Evolutionary conservation across 495 filamentous ascomycete species (phyloP).

Genomic region (Cercophora newfieldiana): DNA sequence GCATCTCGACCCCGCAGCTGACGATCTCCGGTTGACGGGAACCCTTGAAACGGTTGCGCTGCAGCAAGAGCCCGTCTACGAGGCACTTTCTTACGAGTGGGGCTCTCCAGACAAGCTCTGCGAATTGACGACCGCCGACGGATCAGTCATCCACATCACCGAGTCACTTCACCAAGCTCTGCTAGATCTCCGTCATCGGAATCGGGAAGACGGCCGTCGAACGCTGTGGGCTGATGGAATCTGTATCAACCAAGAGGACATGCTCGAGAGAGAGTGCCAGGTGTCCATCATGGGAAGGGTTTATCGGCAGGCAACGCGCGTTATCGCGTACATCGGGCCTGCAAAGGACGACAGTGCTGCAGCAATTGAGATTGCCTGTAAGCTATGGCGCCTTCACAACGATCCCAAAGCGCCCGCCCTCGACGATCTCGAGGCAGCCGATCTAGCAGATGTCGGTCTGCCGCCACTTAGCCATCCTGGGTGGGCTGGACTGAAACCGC

Average conservation of each 20-base stretch:
- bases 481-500: constrained; percentile 5
- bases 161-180: not conserved
- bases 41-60: not conserved
- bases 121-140: not conserved
- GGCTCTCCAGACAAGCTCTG: not conserved
- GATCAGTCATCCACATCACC: not conserved
- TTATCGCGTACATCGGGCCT: constrained; percentile 26
- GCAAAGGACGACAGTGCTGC: not conserved
- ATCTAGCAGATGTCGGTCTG: not conserved
- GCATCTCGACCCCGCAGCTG: not conserved
- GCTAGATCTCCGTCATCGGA: not conserved
- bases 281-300: constrained; percentile 4
- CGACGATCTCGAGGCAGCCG: not conserved
- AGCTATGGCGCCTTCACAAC: not conserved
- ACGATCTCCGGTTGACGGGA: not conserved
- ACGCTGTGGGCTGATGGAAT: constrained; percentile 4
- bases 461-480: not conserved
- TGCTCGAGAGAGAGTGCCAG: not conserved
- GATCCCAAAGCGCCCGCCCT: not conserved
- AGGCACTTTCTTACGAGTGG: constrained; percentile 6
- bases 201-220: not conserved
- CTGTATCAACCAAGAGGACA: constrained; percentile 10
- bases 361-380: constrained; percentile 1
- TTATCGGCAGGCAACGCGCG: not conserved
- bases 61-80: not conserved